These are phyloP conservation scores for Leishmania aethiopica DNA, from an alignment of 208 protist species.

Conservation along the genomic window DNA sequence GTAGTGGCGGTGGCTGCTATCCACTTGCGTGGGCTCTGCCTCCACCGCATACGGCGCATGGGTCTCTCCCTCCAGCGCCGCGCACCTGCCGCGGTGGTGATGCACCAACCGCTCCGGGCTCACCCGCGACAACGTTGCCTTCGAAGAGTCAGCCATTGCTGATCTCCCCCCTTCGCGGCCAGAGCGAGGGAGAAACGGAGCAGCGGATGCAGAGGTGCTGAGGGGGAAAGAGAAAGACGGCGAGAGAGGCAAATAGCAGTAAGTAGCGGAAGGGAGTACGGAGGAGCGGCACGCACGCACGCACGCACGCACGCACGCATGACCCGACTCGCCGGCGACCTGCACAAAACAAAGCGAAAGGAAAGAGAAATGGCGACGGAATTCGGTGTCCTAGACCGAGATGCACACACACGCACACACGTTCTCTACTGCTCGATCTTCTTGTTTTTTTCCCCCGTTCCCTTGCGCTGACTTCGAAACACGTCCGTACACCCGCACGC, in stretches of 20 bases:
- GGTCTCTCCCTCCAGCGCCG: slow-evolving; percentile 1
- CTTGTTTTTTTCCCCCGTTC: neutral
- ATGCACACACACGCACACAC: neutral
- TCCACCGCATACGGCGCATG: slow-evolving; percentile 26
- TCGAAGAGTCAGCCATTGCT: neutral
- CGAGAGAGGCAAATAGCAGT: neutral
- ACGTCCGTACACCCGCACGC: neutral
- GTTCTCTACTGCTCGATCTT: neutral
- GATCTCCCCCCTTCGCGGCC: neutral
- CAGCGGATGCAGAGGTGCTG: neutral
- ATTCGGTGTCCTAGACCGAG: neutral
- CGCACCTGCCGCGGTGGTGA: neutral
- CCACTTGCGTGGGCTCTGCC: neutral
- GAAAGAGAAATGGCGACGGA: neutral
- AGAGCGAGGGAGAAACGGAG: neutral
- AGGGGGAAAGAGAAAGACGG: neutral
- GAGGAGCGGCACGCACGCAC: neutral
- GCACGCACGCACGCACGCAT: too few relatives aligned
- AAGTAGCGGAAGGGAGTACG: neutral
- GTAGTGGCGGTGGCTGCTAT: neutral
- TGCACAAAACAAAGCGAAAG: neutral
- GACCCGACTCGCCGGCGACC: neutral
- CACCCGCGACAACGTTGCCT: neutral
- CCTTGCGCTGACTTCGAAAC: neutral
- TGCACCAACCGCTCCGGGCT: neutral